These are phyloP conservation scores for Hondaea fermentalgiana DNA, from an alignment of 108 stramenopile species.

Conservation along the genomic window DNA sequence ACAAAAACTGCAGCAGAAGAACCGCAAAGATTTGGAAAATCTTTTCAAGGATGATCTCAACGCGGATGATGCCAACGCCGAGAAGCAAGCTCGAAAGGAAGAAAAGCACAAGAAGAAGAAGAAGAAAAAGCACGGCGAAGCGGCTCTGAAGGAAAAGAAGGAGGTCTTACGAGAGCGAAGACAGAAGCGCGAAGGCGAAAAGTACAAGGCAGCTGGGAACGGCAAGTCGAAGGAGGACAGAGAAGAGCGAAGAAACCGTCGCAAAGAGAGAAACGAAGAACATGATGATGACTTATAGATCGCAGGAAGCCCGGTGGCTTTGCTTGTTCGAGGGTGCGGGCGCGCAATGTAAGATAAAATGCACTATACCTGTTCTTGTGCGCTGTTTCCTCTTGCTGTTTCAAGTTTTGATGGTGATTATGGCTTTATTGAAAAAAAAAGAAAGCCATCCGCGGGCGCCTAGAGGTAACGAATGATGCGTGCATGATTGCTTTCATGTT, in stretches of 20 bases:
- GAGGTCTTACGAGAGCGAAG: background rate
- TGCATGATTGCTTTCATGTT: no score
- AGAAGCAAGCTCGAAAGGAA: background rate
- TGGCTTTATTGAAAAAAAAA: no score
- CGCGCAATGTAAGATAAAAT: no score
- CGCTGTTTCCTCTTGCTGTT: no score
- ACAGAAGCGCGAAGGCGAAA: background rate
- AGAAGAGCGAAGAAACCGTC: background rate
- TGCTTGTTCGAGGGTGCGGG: no score
- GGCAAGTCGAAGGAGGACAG: background rate
- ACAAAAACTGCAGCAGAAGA: background rate
- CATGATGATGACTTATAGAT: background rate
- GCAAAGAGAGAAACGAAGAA: background rate
- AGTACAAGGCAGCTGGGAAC: background rate
- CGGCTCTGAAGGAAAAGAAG: background rate
- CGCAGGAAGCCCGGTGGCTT: no score
- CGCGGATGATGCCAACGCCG: background rate
- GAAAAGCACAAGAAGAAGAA: background rate
- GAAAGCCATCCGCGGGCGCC: no score
- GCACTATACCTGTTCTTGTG: no score
- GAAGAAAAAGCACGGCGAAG: background rate
- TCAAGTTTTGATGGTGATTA: no score
- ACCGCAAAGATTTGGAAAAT: slow-evolving; percentile 7
- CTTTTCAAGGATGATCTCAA: background rate
- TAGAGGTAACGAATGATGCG: no score